Evolutionary conservation across 2,329 filamentous ascomycete genomes (phyloP).

Genomic region (Catunica adiposa): DNA sequence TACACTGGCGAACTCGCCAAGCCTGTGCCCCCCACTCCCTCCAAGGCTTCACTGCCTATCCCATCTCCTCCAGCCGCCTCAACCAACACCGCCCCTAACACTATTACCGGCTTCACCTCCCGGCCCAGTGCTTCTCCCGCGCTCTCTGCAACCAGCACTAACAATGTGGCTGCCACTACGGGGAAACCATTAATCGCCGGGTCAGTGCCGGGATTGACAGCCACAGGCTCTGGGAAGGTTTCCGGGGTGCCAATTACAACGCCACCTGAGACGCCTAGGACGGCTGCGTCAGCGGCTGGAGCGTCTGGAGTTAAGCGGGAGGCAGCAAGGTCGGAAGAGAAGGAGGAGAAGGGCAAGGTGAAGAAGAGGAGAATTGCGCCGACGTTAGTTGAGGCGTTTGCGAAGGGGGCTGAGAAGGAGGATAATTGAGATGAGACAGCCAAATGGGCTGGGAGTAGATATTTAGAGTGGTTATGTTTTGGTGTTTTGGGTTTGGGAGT

Average conservation of each 20-base stretch:
- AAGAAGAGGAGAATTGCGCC: conserved; percentile 59
- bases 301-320: conserved; percentile 37
- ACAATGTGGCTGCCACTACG: conserved; percentile 9
- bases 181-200: conserved; percentile 48
- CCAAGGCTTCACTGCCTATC: conserved; percentile 18
- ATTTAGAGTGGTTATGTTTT: no score
- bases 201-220: conserved; percentile 59
- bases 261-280: conserved; percentile 72
- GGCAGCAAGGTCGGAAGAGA: conserved; percentile 33
- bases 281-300: conserved; percentile 15
- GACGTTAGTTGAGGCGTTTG: conserved; percentile 23
- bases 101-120: conserved; percentile 15
- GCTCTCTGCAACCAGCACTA: conserved; percentile 49
- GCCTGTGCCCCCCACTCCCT: conserved; percentile 49
- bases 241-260: conserved; percentile 61
- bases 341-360: conserved; percentile 30
- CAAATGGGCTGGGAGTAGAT: no score
- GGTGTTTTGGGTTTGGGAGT: background rate
- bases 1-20: conserved; percentile 59
- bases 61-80: conserved; percentile 49
- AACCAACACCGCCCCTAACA: conserved; percentile 49
- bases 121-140: conserved; percentile 6
- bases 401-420: conserved; percentile 3
- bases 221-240: conserved; percentile 49
- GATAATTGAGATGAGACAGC: background rate